phyloP scores from a whole-genome alignment of 257 asterid genomes.

The Perilla frutescens region DNA sequence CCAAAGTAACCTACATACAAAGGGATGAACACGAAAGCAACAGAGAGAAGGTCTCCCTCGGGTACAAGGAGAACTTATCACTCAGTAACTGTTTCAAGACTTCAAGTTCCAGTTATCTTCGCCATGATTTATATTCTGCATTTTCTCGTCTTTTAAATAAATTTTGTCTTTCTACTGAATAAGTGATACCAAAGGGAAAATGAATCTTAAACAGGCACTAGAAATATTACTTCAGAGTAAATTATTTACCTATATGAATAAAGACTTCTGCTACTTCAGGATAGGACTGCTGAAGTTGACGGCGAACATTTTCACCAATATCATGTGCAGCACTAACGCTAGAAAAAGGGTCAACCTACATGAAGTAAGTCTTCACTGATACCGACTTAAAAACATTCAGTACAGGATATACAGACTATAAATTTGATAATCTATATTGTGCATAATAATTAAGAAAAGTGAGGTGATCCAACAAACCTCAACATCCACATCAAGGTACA shows the following conservation, averaged over 20 bases:
- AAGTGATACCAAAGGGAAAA: background rate
- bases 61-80: no score
- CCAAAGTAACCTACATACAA: no score
- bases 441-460: slow-evolving; percentile 15
- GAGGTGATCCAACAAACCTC: slow-evolving; percentile 55
- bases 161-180: background rate
- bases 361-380: slow-evolving; percentile 14
- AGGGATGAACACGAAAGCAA: background rate
- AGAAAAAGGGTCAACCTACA: slow-evolving; percentile 93
- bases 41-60: no score
- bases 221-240: background rate
- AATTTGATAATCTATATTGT: background rate
- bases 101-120: background rate
- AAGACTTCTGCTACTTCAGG: slow-evolving; percentile 95
- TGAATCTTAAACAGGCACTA: background rate
- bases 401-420: background rate
- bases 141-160: background rate
- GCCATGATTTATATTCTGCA: background rate
- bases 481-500: slow-evolving; percentile 88
- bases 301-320: slow-evolving; percentile 80
- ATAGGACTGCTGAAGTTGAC: slow-evolving; percentile 68
- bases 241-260: slow-evolving; percentile 72
- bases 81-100: background rate
- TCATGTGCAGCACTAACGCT: slow-evolving; percentile 97
- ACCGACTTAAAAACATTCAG: slow-evolving; percentile 22